Percentiles rank a stretch among this genome's conserved stretches.
These are phyloP conservation scores for Diplodia mutila DNA, from an alignment of 2,329 filamentous ascomycete genomes.

Conservation along the genomic window DNA sequence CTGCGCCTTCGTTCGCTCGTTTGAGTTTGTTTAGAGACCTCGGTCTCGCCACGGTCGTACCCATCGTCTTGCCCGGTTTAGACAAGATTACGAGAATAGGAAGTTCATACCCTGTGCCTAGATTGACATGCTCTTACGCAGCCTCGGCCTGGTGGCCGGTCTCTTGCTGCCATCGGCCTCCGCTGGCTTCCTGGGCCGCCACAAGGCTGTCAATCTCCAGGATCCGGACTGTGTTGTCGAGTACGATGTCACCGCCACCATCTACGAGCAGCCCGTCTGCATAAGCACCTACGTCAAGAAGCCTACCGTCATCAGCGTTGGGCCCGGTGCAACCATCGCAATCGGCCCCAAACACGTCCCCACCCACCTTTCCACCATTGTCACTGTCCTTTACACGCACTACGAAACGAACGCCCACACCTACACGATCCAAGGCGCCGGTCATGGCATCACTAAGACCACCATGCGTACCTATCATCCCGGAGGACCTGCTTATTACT, in stretches of 20 bases:
- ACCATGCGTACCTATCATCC: background rate
- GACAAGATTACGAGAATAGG: background rate
- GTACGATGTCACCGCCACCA: background rate
- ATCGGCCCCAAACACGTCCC: background rate
- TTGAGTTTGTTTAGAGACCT: background rate
- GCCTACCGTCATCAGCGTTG: background rate
- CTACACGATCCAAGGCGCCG: background rate
- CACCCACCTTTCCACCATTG: background rate
- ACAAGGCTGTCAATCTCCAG: background rate
- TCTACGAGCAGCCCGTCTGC: constrained; percentile 10
- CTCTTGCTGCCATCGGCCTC: constrained; percentile 7
- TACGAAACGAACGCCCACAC: background rate
- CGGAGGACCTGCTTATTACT: background rate
- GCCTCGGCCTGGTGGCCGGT: constrained; percentile 17
- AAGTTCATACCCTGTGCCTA: constrained; percentile 1
- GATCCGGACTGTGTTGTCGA: constrained; percentile 20
- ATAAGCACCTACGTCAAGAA: background rate
- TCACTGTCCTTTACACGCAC: background rate
- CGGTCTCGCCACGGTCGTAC: background rate
- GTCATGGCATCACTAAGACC: background rate
- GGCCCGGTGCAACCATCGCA: background rate
- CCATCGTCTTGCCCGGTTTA: background rate
- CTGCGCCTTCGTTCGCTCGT: background rate
- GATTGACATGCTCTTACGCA: constrained; percentile 22
- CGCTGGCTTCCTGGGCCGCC: constrained; percentile 8